A percentile compares a stretch with the other conserved stretches of the same genome.
Conservation (phyloP, 352 stramenopile genomes). For the Phytophthora litchii region DNA sequence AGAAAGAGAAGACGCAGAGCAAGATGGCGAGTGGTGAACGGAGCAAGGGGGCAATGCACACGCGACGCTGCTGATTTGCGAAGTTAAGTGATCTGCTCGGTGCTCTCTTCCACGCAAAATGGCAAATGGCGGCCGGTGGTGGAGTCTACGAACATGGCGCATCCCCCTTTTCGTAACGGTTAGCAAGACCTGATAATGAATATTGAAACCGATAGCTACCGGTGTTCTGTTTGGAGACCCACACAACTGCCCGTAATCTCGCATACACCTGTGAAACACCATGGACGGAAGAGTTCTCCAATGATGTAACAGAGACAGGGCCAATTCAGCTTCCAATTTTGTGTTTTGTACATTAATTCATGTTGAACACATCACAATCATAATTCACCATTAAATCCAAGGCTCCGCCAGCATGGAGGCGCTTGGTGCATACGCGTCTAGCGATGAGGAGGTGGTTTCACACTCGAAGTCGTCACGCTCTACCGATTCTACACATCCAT, state of each 20-base stretch:
- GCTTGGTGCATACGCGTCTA: slow-evolving; percentile 54
- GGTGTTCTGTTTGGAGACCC: no score
- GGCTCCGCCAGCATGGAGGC: slow-evolving; percentile 41
- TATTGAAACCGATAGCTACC: no score
- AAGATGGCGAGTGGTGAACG: neutral
- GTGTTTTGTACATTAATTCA: no score
- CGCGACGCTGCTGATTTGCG: neutral
- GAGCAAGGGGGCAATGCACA: neutral
- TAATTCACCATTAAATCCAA: no score
- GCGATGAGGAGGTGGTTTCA: slow-evolving; percentile 42
- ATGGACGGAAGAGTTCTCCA: no score
- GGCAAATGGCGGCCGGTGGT: slow-evolving; percentile 26
- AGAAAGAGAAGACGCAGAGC: slow-evolving; percentile 8
- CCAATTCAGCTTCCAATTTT: no score
- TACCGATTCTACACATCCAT: slow-evolving; percentile 15
- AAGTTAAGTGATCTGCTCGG: neutral
- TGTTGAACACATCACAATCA: no score
- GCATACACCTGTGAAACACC: neutral
- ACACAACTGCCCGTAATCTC: neutral
- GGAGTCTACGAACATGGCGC: slow-evolving; percentile 6
- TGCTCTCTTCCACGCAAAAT: slow-evolving; percentile 25
- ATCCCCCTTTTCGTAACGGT: slow-evolving; percentile 17
- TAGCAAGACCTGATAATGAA: neutral
- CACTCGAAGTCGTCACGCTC: slow-evolving; percentile 5
- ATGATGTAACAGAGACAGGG: no score